Base-by-base conservation (phyloP, 352 stramenopile species). In the Phytophthora lateralis region DNA sequence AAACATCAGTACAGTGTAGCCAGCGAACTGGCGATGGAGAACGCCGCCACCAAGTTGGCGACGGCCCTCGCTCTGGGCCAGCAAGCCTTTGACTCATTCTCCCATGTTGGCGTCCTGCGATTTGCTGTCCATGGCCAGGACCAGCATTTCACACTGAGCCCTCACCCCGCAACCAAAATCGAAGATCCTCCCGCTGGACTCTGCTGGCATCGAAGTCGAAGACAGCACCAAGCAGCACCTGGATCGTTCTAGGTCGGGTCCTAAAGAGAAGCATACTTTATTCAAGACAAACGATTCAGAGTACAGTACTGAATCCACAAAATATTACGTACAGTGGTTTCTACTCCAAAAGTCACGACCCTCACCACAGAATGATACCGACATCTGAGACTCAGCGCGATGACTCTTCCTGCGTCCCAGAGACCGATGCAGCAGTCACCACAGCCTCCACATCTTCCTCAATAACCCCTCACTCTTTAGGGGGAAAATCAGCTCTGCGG, bases 241-340 rank as follows among this genome's bases (percentile, higher is more conserved):
- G 15, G 18, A 45, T 15, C 8, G 39, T 6, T 45, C 39, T 45
- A 45, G 39, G 17, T 45, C 18, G 17, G 8, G 17, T 27, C 39
- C 39, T 45, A 45, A 2, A 44, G 39, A 7, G 17, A 10, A 5
- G 21, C 3, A 67, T 63, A 63, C 60, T 67, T 62, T 62, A 46
- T 32, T 3, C 27, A 53, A 63, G 52, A 35, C 32, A 53, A 67
- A 52, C 37, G 37, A 39, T 54, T 63, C 60, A 59, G 53, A 68
- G 6, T 38, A 52, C n/a, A 21, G 14, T 49, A 54, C 43, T 12
- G 11, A 17, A 1, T 7, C 37, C 51, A 11, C 58, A 66, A 58
- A 53, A 56, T 1, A n/a, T 4, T 54, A 43, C n/a, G 44, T 30
- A 38, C 34, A 17, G 34, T n/a, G n/a, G n/a, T 39, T 12, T 39